Evolutionary conservation across 2,329 filamentous ascomycete species (phyloP).

Genomic region (Diaporthe vaccinii): DNA sequence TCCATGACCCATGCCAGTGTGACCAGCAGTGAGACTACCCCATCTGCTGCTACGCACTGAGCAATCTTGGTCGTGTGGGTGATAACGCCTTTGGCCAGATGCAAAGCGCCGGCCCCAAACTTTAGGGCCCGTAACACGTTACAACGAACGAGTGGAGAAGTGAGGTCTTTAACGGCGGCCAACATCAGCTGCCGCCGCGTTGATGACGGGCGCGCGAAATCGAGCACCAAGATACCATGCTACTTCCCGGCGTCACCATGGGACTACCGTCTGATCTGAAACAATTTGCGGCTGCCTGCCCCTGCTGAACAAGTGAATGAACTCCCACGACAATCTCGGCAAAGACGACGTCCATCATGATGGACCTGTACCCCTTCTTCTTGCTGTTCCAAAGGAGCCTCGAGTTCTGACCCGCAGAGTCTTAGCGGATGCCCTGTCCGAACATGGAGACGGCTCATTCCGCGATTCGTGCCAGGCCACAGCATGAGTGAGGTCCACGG

Average conservation of each 20-base stretch:
- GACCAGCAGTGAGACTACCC: constrained; percentile 35
- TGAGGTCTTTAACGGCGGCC: constrained; percentile 5
- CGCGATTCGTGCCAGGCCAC: constrained; percentile 35
- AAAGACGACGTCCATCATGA: not conserved
- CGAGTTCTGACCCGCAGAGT: not conserved
- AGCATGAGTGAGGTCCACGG: constrained; percentile 41
- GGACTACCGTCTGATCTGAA: constrained; percentile 30
- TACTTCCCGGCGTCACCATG: constrained; percentile 35
- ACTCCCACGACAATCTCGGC: constrained; percentile 14
- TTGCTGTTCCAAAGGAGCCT: constrained; percentile 6
- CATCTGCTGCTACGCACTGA: constrained; percentile 32
- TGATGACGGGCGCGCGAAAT: not conserved
- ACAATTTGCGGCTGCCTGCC: constrained; percentile 30
- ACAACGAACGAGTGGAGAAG: constrained; percentile 39
- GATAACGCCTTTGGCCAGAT: constrained; percentile 32
- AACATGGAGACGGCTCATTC: not conserved
- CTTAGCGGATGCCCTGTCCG: not conserved
- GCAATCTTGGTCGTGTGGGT: constrained; percentile 33
- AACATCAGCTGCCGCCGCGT: constrained; percentile 20
- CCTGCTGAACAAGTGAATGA: constrained; percentile 15
- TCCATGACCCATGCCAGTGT: constrained; percentile 34
- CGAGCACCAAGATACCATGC: constrained; percentile 23
- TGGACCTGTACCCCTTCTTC: not conserved
- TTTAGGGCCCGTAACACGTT: constrained; percentile 38
- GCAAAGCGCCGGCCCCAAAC: constrained; percentile 36